phyloP scores from a whole-genome alignment of 306 rosid species.

The Ormosia semicastrata region DNA sequence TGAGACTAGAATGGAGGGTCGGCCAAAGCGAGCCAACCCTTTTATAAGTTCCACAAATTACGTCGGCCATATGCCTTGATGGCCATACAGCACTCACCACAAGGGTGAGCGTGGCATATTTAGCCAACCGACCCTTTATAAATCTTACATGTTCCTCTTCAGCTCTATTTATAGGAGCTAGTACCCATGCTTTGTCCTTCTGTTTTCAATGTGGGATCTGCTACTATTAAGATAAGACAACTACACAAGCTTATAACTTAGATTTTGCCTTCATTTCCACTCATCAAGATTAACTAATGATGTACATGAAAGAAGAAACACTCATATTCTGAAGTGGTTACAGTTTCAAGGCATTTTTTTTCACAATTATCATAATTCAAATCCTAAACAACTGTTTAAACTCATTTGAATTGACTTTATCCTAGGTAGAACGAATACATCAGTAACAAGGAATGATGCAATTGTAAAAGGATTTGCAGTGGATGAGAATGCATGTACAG shows the following conservation, averaged over 20 bases:
- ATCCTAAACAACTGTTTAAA: not conserved
- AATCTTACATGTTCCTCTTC: fast-evolving
- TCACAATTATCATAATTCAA: not conserved
- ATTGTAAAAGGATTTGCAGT: not conserved
- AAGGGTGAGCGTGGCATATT: slow-evolving; percentile 64
- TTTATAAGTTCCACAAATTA: slow-evolving; percentile 40
- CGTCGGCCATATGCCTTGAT: slow-evolving; percentile 94
- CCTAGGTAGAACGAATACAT: not conserved
- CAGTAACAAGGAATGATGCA: not conserved
- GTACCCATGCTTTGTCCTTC: fast-evolving
- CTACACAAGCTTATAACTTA: no score
- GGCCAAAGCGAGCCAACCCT: slow-evolving; percentile 63
- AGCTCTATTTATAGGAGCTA: not conserved
- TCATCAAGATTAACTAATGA: not conserved
- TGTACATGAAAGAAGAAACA: not conserved
- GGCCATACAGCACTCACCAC: slow-evolving; percentile 76
- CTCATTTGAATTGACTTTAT: not conserved
- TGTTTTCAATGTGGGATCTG: slow-evolving; percentile 37
- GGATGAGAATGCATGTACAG: not conserved
- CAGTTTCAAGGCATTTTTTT: not conserved
- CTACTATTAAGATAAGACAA: not conserved
- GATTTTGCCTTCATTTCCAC: not conserved
- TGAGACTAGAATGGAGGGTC: slow-evolving; percentile 27
- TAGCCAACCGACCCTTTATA: slow-evolving; percentile 94
- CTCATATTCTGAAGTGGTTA: not conserved